Evolutionary conservation across 208 protist genomes (phyloP).

Genomic region (Wallacemonas sp.): DNA sequence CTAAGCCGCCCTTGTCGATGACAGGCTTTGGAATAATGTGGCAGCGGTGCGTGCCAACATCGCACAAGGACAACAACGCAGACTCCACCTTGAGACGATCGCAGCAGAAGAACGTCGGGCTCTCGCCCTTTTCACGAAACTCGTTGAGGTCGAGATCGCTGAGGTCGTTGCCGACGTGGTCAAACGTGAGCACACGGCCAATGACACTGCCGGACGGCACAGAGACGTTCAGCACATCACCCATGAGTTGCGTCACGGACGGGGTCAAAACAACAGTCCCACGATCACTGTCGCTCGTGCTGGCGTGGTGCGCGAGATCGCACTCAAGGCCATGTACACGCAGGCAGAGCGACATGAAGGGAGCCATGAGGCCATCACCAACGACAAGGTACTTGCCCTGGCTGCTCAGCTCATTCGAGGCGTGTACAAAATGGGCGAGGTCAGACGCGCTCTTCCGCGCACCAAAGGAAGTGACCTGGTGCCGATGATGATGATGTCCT

Average conservation of each 20-base stretch:
- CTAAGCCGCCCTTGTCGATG: slow-evolving; percentile 76
- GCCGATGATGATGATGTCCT: background rate
- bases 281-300: slow-evolving; percentile 72
- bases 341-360: slow-evolving; percentile 92
- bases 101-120: slow-evolving; percentile 93
- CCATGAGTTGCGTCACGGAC: slow-evolving; percentile 91
- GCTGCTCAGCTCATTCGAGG: slow-evolving; percentile 44
- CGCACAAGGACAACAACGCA: slow-evolving; percentile 82
- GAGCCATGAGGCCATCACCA: slow-evolving; percentile 89
- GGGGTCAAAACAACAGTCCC: slow-evolving; percentile 89
- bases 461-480: slow-evolving; percentile 61
- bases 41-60: slow-evolving; percentile 82
- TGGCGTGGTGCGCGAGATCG: slow-evolving; percentile 78
- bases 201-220: slow-evolving; percentile 91
- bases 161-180: slow-evolving; percentile 92
- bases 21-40: slow-evolving; percentile 76
- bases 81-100: slow-evolving; percentile 85
- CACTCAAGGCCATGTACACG: slow-evolving; percentile 87
- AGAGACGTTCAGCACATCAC: slow-evolving; percentile 89
- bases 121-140: slow-evolving; percentile 92
- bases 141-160: slow-evolving; percentile 92
- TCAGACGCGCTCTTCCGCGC: slow-evolving; percentile 47
- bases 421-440: slow-evolving; percentile 49
- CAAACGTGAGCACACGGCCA: slow-evolving; percentile 86
- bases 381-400: slow-evolving; percentile 87